Evolutionary conservation across 164 flowering plant species (phyloP).

Genomic region (Dillenia turbinata): DNA sequence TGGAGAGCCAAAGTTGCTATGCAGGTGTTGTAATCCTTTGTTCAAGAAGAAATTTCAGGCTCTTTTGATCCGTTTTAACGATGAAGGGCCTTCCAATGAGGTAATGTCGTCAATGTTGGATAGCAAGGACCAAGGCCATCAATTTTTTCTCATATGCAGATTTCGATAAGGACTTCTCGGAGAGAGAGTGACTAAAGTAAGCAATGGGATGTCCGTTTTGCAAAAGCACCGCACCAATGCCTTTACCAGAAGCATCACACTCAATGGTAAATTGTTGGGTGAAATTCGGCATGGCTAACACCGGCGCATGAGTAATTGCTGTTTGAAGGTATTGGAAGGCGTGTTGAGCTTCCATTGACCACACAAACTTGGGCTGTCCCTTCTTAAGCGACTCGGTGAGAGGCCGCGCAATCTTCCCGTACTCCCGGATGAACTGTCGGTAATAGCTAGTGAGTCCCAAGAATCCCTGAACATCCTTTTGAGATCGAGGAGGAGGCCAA

Average conservation of each 20-base stretch:
- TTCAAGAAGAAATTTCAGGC: not conserved
- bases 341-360: too few relatives aligned
- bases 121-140: not conserved
- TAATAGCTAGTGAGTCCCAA: too few relatives aligned
- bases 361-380: too few relatives aligned
- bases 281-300: too few relatives aligned
- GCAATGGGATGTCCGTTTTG: not conserved
- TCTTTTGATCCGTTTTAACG: not conserved
- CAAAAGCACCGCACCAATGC: not conserved
- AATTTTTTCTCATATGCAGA: not conserved
- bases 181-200: not conserved
- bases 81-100: not conserved
- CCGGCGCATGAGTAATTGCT: too few relatives aligned
- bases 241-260: not conserved
- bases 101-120: not conserved
- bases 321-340: too few relatives aligned
- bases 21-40: not conserved
- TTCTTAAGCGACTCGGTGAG: too few relatives aligned
- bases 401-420: too few relatives aligned
- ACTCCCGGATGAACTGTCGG: too few relatives aligned
- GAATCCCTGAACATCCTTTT: too few relatives aligned
- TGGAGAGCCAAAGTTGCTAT: not conserved
- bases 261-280: not conserved
- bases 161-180: not conserved
- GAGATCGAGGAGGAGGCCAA: too few relatives aligned